Percentiles rank a stretch among this genome's conserved stretches.
phyloP scores from a whole-genome alignment of 2,329 filamentous ascomycete species.

The Nothophaeocryptopus gaeumannii region DNA sequence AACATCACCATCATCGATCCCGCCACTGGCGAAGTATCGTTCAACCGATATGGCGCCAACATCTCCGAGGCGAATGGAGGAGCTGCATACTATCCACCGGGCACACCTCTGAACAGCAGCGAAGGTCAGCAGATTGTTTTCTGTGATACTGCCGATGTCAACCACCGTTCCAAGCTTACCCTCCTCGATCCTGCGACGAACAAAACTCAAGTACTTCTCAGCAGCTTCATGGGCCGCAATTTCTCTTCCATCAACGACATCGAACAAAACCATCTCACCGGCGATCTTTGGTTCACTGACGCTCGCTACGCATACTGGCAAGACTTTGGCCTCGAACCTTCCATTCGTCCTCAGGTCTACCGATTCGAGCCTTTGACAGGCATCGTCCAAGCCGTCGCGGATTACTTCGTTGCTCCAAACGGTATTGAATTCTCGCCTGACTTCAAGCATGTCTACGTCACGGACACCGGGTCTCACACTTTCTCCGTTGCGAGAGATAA shows the following conservation, averaged over 20 bases:
- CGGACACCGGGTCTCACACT: conserved; percentile 50
- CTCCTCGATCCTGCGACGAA: conserved; percentile 31
- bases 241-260: conserved; percentile 62
- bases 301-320: conserved; percentile 52
- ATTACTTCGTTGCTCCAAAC: conserved; percentile 57
- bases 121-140: conserved; percentile 34
- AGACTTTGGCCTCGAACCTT: conserved; percentile 51
- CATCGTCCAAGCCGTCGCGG: conserved; percentile 55
- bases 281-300: conserved; percentile 62
- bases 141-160: conserved; percentile 34
- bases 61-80: conserved; percentile 33
- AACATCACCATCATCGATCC: conserved; percentile 36
- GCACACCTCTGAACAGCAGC: conserved; percentile 31
- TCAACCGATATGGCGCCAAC: conserved; percentile 26
- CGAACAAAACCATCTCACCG: conserved; percentile 51
- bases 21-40: conserved; percentile 28
- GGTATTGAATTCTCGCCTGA: conserved; percentile 58
- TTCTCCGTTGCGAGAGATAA: conserved; percentile 32
- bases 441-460: conserved; percentile 53
- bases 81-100: conserved; percentile 32
- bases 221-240: conserved; percentile 60
- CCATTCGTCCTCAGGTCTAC: conserved; percentile 58
- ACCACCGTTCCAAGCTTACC: conserved; percentile 27
- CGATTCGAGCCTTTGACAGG: conserved; percentile 53
- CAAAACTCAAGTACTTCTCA: conserved; percentile 44